These are phyloP conservation scores for Leishmania tropica DNA, from an alignment of 208 protist species.

Conservation along the genomic window DNA sequence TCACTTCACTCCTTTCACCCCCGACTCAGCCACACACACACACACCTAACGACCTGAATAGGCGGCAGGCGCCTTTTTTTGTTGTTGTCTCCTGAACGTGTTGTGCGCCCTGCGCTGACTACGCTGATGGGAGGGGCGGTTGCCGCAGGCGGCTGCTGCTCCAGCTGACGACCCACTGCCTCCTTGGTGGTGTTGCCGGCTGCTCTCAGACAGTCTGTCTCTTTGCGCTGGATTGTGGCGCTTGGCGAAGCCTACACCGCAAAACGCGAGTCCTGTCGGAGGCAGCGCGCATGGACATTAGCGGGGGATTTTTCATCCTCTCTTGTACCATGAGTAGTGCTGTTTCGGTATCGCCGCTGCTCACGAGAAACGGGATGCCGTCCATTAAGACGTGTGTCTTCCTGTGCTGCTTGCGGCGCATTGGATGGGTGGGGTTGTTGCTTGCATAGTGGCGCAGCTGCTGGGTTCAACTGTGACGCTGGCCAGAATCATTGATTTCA, in stretches of 20 bases:
- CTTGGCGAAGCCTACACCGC: not conserved
- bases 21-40: not conserved
- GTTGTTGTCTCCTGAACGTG: not conserved
- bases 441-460: constrained; percentile 32
- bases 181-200: not conserved
- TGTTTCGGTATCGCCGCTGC: not conserved
- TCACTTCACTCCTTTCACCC: constrained; percentile 1
- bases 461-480: constrained; percentile 16
- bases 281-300: not conserved
- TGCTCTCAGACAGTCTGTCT: not conserved
- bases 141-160: not conserved
- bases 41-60: not conserved
- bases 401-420: constrained; percentile 55
- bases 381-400: not conserved
- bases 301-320: not conserved
- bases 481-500: constrained; percentile 50
- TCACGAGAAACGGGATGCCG: not conserved
- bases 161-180: not conserved
- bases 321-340: not conserved
- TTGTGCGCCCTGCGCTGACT: not conserved
- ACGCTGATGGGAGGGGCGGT: not conserved
- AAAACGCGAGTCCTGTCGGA: not conserved
- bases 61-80: not conserved
- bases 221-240: not conserved
- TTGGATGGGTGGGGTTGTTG: constrained; percentile 67